A percentile compares a stretch with the other conserved stretches of the same genome.
Evolutionary conservation across 805 yeast species (phyloP).

Genomic region (Metschnikowia dekortorum): DNA sequence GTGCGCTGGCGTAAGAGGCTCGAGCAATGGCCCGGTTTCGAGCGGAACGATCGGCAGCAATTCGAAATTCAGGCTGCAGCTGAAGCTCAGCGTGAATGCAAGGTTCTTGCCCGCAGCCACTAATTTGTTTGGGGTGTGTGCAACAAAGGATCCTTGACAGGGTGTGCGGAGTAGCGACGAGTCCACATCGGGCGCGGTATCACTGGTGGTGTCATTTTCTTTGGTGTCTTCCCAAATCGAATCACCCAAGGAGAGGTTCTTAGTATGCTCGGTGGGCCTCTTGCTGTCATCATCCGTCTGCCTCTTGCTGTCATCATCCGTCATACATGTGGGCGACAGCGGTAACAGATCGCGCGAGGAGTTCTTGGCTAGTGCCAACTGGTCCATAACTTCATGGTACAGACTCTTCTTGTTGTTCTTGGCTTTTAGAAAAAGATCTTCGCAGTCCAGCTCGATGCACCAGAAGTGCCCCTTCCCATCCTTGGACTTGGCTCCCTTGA

Average conservation of each 20-base stretch:
- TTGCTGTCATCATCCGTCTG: conserved; percentile 10
- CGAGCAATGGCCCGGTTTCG: conserved; percentile 62
- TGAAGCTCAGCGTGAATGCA: conserved; percentile 61
- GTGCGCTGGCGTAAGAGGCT: conserved; percentile 57
- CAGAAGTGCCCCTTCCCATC: conserved; percentile 92
- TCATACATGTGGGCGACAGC: conserved; percentile 13
- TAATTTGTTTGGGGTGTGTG: conserved; percentile 39
- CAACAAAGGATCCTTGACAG: conserved; percentile 12
- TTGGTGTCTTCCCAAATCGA: conserved; percentile 5
- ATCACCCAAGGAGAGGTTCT: neutral
- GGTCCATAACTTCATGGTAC: conserved; percentile 43
- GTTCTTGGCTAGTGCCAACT: conserved; percentile 20
- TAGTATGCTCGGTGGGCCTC: neutral
- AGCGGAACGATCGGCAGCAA: conserved; percentile 54
- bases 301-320: conserved; percentile 5
- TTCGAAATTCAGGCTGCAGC: conserved; percentile 61
- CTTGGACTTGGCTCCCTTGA: conserved; percentile 84
- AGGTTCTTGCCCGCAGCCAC: conserved; percentile 38
- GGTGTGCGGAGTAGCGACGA: conserved; percentile 14
- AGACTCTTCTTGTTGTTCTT: conserved; percentile 45
- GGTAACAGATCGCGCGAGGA: conserved; percentile 9
- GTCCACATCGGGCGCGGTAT: conserved; percentile 8
- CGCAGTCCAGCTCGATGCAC: conserved; percentile 82
- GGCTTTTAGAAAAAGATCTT: conserved; percentile 70
- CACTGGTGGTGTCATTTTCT: conserved; percentile 5